Base-by-base conservation (phyloP, 169 alveolate genomes). In the Cytauxzoon felis region DNA sequence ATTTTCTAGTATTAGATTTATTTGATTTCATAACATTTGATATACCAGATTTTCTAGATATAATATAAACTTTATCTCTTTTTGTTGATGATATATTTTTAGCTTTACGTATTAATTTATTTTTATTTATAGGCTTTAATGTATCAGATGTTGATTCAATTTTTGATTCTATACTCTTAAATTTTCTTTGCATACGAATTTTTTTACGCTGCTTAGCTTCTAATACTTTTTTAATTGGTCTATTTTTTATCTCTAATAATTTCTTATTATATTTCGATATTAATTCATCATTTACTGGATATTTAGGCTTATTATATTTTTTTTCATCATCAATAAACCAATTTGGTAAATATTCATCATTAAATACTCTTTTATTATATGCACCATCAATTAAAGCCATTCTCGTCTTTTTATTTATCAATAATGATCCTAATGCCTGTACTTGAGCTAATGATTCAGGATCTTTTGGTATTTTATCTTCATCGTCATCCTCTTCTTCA, bases 321-420 rank as follows among this genome's bases (percentile, higher is more conserved):
- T 92, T 84, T 87, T 97, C 99, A 52, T 97, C 99, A 48, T 95
- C 98, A 13, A 73, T 73, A 78, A 97, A 97, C 99, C 99, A 97
- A 19, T 87, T 73, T 38, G 99, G 99, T 11, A 97, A 83, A 26
- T 71, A 89, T 90, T 90, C 81, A 78, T 67, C 81, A 65, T 81
- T 92, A 78, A 88, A 94, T n/a, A 98, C 94, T 53, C 93, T 88
- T 63, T 97, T 82, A 78, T 96, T 95, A 87, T 92, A 96, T 19
- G 98, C 92, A 8, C 95, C 92, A 76, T 96, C 98, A 47, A 96
- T 82, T 40, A 96, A 80, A 38, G 93, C 96, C 92, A 92, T 81
- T 38, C 99, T 72, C 18, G 94, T 87, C 60, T 91, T 87, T 82
- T 94, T 94, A 76, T 94, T 89, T 33, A 94, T 73, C 58, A 89